Evolutionary conservation across 2,329 filamentous ascomycete species (phyloP).

Genomic region (Ciborinia camelliae): DNA sequence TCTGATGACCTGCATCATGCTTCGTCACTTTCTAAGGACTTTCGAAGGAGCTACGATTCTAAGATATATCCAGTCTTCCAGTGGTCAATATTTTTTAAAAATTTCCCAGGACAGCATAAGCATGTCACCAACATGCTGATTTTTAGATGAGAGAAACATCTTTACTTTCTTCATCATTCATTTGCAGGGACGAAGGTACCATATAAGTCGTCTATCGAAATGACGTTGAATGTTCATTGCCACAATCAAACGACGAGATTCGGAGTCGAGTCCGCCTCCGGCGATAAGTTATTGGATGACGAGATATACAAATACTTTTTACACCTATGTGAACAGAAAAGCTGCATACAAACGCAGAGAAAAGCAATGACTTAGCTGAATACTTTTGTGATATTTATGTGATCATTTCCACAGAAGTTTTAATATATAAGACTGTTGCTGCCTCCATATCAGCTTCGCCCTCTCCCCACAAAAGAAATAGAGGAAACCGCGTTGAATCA

Average conservation of each 20-base stretch:
- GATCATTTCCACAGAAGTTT: no score
- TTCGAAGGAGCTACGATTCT: not conserved
- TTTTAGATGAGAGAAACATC: not conserved
- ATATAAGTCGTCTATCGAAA: not conserved
- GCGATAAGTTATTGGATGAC: not conserved
- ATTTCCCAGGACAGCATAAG: not conserved
- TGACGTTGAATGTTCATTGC: not conserved
- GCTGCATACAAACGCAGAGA: not conserved
- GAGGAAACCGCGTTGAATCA: not conserved
- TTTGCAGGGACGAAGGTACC: not conserved
- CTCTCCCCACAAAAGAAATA: not conserved
- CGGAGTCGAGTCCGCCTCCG: conserved; percentile 8
- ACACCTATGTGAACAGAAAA: not conserved
- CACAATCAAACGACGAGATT: not conserved
- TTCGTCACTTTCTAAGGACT: not conserved
- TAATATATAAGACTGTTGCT: not conserved
- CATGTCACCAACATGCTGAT: not conserved
- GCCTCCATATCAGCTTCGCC: not conserved
- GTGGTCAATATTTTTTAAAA: not conserved
- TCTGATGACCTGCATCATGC: not conserved
- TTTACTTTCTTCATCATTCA: not conserved
- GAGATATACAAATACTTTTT: not conserved
- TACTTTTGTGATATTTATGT: not conserved
- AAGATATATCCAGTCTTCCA: not conserved
- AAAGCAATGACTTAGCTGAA: not conserved